These are phyloP conservation scores for Sisymbrium irio DNA, from an alignment of 345 rosid genomes.

Conservation along the genomic window DNA sequence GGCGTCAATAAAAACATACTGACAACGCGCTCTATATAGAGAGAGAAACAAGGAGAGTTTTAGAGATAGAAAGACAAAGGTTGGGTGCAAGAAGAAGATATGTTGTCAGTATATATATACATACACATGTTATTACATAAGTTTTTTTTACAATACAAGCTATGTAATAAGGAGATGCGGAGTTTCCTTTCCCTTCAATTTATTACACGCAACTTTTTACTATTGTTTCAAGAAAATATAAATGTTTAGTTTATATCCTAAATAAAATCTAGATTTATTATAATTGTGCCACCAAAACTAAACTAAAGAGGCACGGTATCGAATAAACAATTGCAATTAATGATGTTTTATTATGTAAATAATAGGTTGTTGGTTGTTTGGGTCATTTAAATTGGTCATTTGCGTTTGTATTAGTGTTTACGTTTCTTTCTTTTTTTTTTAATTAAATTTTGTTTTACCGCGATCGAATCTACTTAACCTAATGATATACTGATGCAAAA, in stretches of 20 bases:
- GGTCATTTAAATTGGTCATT: too few species aligned
- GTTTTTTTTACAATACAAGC: slow-evolving; percentile 7
- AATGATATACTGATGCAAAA: neutral
- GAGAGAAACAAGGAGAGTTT: neutral
- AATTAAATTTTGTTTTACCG: neutral
- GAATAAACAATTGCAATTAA: neutral
- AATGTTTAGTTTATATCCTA: neutral
- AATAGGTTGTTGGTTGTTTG: too few species aligned
- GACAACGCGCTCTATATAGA: slow-evolving; percentile 24
- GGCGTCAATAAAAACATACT: slow-evolving; percentile 37
- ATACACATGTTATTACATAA: neutral
- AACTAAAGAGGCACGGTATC: neutral
- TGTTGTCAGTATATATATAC: slow-evolving; percentile 15
- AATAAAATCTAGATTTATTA: neutral
- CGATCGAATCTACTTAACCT: neutral
- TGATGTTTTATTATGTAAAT: neutral
- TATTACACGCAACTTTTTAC: slow-evolving; percentile 10
- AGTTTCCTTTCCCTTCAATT: neutral
- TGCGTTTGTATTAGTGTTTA: too few species aligned
- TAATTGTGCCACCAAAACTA: neutral
- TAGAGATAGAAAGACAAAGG: slow-evolving; percentile 32
- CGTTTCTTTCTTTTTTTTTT: too few species aligned
- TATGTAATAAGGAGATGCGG: slow-evolving; percentile 13
- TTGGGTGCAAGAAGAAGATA: slow-evolving; percentile 33
- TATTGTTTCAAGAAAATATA: neutral